phyloP scores from a whole-genome alignment of 305 asterid genomes.

The Fraxinus albicans region DNA sequence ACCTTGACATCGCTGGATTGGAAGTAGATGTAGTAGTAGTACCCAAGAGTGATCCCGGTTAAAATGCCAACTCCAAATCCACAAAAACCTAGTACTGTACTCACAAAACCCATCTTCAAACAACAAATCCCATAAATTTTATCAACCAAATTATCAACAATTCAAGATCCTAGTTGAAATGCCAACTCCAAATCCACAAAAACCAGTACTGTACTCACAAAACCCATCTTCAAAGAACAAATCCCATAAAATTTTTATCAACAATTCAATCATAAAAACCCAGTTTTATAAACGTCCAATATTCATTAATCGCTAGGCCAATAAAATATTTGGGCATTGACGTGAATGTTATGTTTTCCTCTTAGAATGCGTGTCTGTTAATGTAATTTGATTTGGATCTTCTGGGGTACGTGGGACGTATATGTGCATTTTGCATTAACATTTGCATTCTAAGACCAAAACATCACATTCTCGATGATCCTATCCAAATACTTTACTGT shows the following conservation, averaged over 20 bases:
- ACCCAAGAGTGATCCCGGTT: constrained; percentile 67
- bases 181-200: constrained; percentile 95
- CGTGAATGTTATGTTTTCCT: background rate
- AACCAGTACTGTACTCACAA: constrained; percentile 61
- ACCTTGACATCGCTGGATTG: constrained; percentile 93
- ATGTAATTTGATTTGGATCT: background rate
- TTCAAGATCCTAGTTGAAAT: constrained; percentile 53
- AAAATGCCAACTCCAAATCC: constrained; percentile 97
- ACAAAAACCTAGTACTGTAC: constrained; percentile 65
- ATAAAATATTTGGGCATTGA: background rate
- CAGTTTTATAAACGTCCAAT: background rate
- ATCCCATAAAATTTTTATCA: background rate
- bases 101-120: constrained; percentile 68
- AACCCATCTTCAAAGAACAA: constrained; percentile 54
- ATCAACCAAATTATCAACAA: background rate
- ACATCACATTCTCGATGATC: too few species aligned
- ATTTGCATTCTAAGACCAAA: too few species aligned
- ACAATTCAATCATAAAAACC: background rate
- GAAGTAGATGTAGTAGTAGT: constrained; percentile 77
- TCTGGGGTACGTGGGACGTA: background rate
- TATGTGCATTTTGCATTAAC: background rate
- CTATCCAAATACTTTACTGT: too few species aligned
- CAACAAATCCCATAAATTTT: background rate
- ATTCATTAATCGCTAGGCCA: background rate
- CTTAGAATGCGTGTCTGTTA: background rate